Evolutionary conservation across 371 early-diverging fungal species (phyloP).

Genomic region (Mortierella sp.): DNA sequence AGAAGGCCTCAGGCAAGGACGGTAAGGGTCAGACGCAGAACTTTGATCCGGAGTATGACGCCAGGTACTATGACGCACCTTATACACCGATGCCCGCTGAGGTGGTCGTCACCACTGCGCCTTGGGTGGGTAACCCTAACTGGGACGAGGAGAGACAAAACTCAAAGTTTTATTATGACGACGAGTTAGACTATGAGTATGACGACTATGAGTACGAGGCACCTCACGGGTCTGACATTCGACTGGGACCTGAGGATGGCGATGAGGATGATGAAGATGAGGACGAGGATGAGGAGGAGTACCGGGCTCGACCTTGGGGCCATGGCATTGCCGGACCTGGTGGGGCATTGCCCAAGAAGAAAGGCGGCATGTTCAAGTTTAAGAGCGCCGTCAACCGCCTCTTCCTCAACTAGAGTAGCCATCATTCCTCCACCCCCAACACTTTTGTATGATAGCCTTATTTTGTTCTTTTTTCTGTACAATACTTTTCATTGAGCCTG

Average conservation of each 20-base stretch:
- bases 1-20: constrained; percentile 26
- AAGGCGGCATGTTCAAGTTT: constrained; percentile 51
- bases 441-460: neutral
- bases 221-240: constrained; percentile 29
- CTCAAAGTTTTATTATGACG: constrained; percentile 38
- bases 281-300: constrained; percentile 42
- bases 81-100: constrained; percentile 49
- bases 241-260: constrained; percentile 43
- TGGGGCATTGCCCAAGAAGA: constrained; percentile 40
- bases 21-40: constrained; percentile 21
- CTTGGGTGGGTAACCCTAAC: constrained; percentile 53
- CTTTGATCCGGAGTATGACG: constrained; percentile 46
- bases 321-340: constrained; percentile 38
- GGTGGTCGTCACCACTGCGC: constrained; percentile 38
- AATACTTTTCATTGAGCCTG: neutral
- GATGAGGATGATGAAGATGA: constrained; percentile 41
- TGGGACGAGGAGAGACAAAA: constrained; percentile 45
- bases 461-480: constrained; percentile 3
- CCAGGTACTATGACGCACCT: constrained; percentile 29
- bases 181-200: constrained; percentile 36
- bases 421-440: neutral
- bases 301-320: constrained; percentile 36
- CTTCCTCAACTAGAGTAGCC: constrained; percentile 31
- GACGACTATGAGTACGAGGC: constrained; percentile 33
- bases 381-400: constrained; percentile 46